Conservation (phyloP, 371 early-diverging fungal genomes). For the Mucor saturninus region DNA sequence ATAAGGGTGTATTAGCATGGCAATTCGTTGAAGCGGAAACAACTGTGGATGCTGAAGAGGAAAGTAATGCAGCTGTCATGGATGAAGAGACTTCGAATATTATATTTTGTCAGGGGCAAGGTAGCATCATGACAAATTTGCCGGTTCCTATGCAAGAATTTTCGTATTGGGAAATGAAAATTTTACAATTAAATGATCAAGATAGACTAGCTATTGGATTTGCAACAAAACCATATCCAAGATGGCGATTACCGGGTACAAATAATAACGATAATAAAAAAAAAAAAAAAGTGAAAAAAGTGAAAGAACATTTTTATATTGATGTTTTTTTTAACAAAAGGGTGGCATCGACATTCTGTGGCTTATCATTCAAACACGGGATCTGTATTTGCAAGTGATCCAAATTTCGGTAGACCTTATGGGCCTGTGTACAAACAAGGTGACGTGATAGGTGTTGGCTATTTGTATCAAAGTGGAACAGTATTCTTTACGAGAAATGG, state of each 20-base stretch:
- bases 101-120: conserved; percentile 70
- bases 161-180: conserved; percentile 73
- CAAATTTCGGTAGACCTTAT: conserved; percentile 60
- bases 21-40: conserved; percentile 36
- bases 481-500: conserved; percentile 81
- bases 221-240: conserved; percentile 69
- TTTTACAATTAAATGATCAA: conserved; percentile 48
- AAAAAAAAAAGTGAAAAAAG: conserved; percentile 1
- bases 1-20: conserved; percentile 47
- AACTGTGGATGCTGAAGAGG: conserved; percentile 40
- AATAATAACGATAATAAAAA: not conserved
- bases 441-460: conserved; percentile 76
- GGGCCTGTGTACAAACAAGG: conserved; percentile 67
- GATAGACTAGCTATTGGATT: conserved; percentile 59
- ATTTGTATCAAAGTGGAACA: conserved; percentile 63
- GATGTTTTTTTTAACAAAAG: conserved; percentile 6
- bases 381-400: conserved; percentile 62
- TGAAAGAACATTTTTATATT: not conserved
- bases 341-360: conserved; percentile 67
- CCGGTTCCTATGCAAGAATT: conserved; percentile 74
- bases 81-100: conserved; percentile 71
- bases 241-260: conserved; percentile 63
- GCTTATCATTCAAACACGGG: conserved; percentile 67
- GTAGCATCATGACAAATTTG: conserved; percentile 74
- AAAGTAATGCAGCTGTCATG: conserved; percentile 67